Evolutionary conservation across 2,329 filamentous ascomycete species (phyloP), one percentile per base, ranked within the genome.

Genomic region (Curvularia lunata): DNA sequence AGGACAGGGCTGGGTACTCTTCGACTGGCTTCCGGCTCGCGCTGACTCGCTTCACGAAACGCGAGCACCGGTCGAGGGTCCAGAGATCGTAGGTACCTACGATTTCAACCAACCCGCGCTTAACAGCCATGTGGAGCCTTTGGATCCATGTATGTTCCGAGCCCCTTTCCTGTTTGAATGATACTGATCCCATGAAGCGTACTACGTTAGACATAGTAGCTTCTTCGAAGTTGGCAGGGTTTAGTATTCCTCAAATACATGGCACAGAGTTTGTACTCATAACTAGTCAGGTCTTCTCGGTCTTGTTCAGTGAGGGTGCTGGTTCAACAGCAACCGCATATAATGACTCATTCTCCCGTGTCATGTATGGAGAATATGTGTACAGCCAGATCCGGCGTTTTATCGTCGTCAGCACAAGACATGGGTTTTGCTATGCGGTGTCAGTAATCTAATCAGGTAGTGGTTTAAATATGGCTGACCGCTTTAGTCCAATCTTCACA

Each of bases 401-500:
- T n/a, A 55, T 55, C 8, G 52, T 55, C 2, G 46, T 55, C 12
- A 16, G 27, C 3, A 23, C 3, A 21, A 55, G 34, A 9, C 43
- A 16, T 1, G 52, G 32, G 0, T 50, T 55, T 5, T 55, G 52
- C 16, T 55, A 19, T 6, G 52, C 52, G 2, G 18, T 55, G 52
- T 55, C 30, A 49, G 52, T 49, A 0, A 4, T 1, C 0, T 1
- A 13, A 21, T 4, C 4, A 9, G 21, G 8, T 7, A 10, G 10
- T 3, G 0, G 6, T 4, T 6, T 5, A 7, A 12, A 6, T 19
- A 2, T 37, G n/a, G 2, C 34, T 47, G 21, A 53, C 18, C 1
- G 2, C 5, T 3, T 16, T 10, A 59, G 59, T 2, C 61, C 61
- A 0, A 64, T 64, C 12, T 59, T 62, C 10, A 62, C 56, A 2